Evolutionary conservation across 495 filamentous ascomycete genomes (phyloP), one percentile per base, ranked within the genome.

Genomic region (Poronia punctata): DNA sequence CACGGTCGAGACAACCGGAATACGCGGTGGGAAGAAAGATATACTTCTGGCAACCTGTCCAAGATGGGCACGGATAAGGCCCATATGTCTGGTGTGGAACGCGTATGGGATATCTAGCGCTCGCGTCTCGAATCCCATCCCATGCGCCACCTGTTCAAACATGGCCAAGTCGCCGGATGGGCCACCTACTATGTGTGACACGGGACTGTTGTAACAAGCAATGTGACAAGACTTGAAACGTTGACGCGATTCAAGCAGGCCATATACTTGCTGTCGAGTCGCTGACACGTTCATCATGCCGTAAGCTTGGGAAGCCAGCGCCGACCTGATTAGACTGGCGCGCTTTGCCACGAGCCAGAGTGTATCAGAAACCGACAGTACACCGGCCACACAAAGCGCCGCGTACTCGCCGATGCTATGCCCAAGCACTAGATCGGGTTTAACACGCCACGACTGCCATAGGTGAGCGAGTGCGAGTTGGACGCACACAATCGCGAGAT

Each of bases 271-370:
- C 3, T 35, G 31, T 5, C 34, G 35, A 6, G 40, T 36, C 0
- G 54, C 59, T 9, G 54, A 53, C 2, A 76, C 59, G 5, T 67
- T 64, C 22, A 77, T 37, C 76, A 78, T 79, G 7, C 62, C 64
- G 33, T 84, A 81, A n/a, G n/a, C n/a, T n/a, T n/a, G n/a, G n/a
- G n/a, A n/a, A 23, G 65, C 67, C 62, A 79, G 83, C 40, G 75
- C 65, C 21, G 71, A 61, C 12, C 73, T 68, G 15, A 87, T 61
- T 12, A 87, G 60, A 47, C 74, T 67, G 12, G 84, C 84, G 27
- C 84, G 71, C 23, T 72, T 67, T 9, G 81, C 81, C 37, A 83
- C 78, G n/a, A 87, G 65, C 44, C 75, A 80, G 37, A 88, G 71
- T 17, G 77, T 77, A 51, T 87, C 83, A 31, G 65, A 66, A 12